A percentile compares a stretch with the other conserved stretches of the same genome.
phyloP scores from a whole-genome alignment of 805 yeast species.

The Blastobotrys attinorum region DNA sequence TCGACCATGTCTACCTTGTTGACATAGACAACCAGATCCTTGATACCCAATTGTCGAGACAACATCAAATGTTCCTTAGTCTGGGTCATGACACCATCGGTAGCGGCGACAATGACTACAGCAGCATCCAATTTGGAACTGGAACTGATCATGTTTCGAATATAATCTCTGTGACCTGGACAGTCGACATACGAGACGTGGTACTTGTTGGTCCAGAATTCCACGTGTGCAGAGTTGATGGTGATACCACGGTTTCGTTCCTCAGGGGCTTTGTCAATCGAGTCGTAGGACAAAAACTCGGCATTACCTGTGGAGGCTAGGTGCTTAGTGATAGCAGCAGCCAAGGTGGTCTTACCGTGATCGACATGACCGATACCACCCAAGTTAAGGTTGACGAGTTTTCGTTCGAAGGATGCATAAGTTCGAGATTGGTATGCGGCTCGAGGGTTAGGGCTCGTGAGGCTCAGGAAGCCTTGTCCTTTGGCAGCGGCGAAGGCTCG shows the following conservation, averaged over 20 bases:
- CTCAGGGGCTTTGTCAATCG: slow-evolving; percentile 97
- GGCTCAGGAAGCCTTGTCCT: no score
- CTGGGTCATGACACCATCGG: slow-evolving; percentile 99
- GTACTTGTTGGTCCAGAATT: slow-evolving; percentile 89
- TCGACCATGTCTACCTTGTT: slow-evolving; percentile 97
- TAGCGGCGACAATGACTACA: slow-evolving; percentile 96
- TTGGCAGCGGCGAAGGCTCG: no score
- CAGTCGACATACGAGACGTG: slow-evolving; percentile 98
- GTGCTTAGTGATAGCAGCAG: slow-evolving; percentile 98
- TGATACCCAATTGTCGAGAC: slow-evolving; percentile 99
- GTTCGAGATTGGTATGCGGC: no score
- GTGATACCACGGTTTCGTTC: slow-evolving; percentile 99
- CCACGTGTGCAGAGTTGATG: slow-evolving; percentile 95
- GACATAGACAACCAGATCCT: slow-evolving; percentile 92
- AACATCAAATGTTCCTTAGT: slow-evolving; percentile 97
- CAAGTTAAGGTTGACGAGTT: slow-evolving; percentile 92
- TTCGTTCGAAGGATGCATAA: slow-evolving; percentile 61
- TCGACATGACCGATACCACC: slow-evolving; percentile 99
- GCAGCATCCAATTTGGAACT: slow-evolving; percentile 99
- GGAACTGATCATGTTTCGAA: slow-evolving; percentile 98
- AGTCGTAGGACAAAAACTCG: slow-evolving; percentile 79
- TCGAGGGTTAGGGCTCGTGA: no score
- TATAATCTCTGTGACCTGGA: slow-evolving; percentile 98
- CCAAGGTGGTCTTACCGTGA: slow-evolving; percentile 96
- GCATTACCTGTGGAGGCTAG: slow-evolving; percentile 87